Conservation (phyloP, 2,329 filamentous ascomycete species). For the Cucurbitaria berberidis region DNA sequence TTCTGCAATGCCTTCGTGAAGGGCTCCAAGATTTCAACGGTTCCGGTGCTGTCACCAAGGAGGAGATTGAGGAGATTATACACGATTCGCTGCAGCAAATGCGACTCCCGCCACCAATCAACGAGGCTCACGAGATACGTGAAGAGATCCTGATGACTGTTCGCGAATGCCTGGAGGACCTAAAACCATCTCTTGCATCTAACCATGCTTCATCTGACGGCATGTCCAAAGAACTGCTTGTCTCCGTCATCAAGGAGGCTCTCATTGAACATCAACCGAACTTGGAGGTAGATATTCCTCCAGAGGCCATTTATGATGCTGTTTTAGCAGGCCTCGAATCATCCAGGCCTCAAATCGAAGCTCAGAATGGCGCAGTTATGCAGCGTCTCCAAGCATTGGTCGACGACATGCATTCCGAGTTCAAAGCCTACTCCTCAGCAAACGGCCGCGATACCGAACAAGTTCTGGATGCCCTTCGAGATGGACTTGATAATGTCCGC, state of each 20-base stretch:
- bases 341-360: conserved; percentile 58
- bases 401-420: conserved; percentile 66
- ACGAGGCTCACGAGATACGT: conserved; percentile 71
- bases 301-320: conserved; percentile 62
- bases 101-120: conserved; percentile 73
- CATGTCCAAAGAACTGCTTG: conserved; percentile 61
- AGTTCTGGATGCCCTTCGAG: conserved; percentile 83
- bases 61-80: conserved; percentile 84
- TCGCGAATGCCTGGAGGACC: conserved; percentile 83
- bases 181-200: conserved; percentile 61
- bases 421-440: conserved; percentile 80
- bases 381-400: conserved; percentile 65
- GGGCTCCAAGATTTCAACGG: conserved; percentile 78
- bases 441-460: conserved; percentile 86
- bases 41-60: conserved; percentile 69
- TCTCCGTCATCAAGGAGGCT: conserved; percentile 65
- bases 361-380: conserved; percentile 65
- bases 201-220: conserved; percentile 50
- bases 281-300: conserved; percentile 55
- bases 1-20: conserved; percentile 83
- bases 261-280: conserved; percentile 56
- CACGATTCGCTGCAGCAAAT: conserved; percentile 86
- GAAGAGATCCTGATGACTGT: conserved; percentile 86
- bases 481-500: conserved; percentile 82
- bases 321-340: conserved; percentile 64